phyloP scores from a whole-genome alignment of 176 grass and related monocot species.

The Eragrostis curvula region DNA sequence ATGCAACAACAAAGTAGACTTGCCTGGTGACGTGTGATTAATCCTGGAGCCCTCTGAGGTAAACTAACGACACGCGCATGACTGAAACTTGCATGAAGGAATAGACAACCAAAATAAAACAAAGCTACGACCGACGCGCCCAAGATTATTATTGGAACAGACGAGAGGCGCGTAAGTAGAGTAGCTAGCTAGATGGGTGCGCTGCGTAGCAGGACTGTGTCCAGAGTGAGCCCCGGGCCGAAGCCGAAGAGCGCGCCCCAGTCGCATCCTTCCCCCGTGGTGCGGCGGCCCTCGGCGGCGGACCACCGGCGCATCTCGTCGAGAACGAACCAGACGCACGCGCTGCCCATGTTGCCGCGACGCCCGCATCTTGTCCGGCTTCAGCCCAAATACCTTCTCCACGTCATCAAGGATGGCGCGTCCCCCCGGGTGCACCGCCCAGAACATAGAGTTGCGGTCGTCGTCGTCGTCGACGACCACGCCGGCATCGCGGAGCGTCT shows the following conservation, averaged over 20 bases:
- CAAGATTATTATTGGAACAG: too few species aligned
- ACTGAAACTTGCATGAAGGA: too few species aligned
- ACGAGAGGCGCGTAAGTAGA: too few species aligned
- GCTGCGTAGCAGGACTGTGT: slow-evolving; percentile 34
- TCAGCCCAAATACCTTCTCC: slow-evolving; percentile 14
- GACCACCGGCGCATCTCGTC: slow-evolving; percentile 36
- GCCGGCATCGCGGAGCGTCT: neutral
- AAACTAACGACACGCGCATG: too few species aligned
- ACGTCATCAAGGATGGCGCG: slow-evolving; percentile 23
- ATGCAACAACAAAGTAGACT: too few species aligned
- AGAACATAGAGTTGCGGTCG: slow-evolving; percentile 16
- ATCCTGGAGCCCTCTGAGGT: too few species aligned
- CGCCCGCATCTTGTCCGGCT: neutral
- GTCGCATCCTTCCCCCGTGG: slow-evolving; percentile 29
- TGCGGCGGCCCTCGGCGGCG: neutral
- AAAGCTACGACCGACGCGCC: too few species aligned
- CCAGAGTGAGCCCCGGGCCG: slow-evolving; percentile 43
- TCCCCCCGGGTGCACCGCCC: slow-evolving; percentile 23
- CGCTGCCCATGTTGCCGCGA: slow-evolving; percentile 30
- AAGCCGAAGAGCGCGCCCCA: slow-evolving; percentile 37
- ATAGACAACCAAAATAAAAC: too few species aligned
- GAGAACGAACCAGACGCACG: slow-evolving; percentile 30
- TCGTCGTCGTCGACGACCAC: neutral
- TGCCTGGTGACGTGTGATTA: too few species aligned
- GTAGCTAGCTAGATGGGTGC: too few species aligned